phyloP scores from a whole-genome alignment of 2,329 filamentous ascomycete species.

The Penicillium nordicum region DNA sequence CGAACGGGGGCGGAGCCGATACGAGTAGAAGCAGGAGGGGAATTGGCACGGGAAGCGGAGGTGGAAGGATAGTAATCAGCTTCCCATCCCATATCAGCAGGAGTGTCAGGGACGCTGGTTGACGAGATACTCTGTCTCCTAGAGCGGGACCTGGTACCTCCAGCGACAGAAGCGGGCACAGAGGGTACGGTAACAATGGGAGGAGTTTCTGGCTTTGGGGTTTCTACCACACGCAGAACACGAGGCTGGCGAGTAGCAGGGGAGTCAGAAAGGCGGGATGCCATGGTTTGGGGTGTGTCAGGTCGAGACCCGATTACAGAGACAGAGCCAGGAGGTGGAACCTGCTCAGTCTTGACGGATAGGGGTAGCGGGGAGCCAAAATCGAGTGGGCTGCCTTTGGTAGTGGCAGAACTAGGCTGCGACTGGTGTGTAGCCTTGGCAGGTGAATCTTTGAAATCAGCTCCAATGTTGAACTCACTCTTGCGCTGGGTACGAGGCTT shows the following conservation, averaged over 20 bases:
- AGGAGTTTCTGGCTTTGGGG: constrained; percentile 50
- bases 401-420: constrained; percentile 5
- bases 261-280: constrained; percentile 40
- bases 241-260: constrained; percentile 43
- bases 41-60: constrained; percentile 59
- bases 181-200: constrained; percentile 33
- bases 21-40: constrained; percentile 51
- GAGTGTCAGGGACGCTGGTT: constrained; percentile 58
- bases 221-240: constrained; percentile 57
- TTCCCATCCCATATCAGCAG: constrained; percentile 58
- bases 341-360: constrained; percentile 26
- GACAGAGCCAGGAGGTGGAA: constrained; percentile 26
- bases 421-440: constrained; percentile 6
- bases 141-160: constrained; percentile 32
- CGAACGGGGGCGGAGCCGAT: constrained; percentile 59
- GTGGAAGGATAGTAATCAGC: constrained; percentile 56
- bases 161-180: constrained; percentile 28
- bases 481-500: constrained; percentile 28
- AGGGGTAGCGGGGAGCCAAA: constrained; percentile 29
- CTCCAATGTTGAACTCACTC: constrained; percentile 13
- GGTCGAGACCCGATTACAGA: constrained; percentile 47
- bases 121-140: constrained; percentile 50
- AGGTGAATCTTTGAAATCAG: constrained; percentile 18
- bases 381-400: constrained; percentile 35
- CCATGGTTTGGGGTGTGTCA: constrained; percentile 44